Base-by-base conservation (phyloP, 352 stramenopile species). In the Phytopythium kandeliae region DNA sequence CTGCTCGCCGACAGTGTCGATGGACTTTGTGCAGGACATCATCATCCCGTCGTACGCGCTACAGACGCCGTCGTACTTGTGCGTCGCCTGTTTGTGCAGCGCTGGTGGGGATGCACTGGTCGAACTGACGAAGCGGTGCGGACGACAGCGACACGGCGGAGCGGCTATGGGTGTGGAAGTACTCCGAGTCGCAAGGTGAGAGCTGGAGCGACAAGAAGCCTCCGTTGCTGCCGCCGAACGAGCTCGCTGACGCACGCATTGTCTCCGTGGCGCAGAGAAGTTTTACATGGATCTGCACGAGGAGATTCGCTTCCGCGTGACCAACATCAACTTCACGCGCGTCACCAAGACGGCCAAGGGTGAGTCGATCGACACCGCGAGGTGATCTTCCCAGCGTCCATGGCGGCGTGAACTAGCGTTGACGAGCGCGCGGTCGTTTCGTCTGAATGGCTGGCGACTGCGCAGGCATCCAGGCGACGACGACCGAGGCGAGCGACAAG, bases 1-100 rank as follows among this genome's bases (percentile, higher is more conserved):
- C n/a, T n/a, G n/a, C n/a, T n/a, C n/a, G n/a, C n/a, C n/a, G n/a
- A n/a, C 28, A 85, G 78, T 94, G n/a, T 89, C 80, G 13, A 94
- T 94, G 77, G 83, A 94, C 57, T 94, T 94, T 68, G 77, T 94
- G 51, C 83, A 94, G 68, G 83, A 94, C 60, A 94, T 94, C 46
- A 89, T 92, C 60, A 94, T 94, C 52, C 83, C 83, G 41, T 91
- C 78, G 25, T 94, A 94, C 59, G 83, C 83, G 37, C 73, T 94
- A 51, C 83, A 94, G 75, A 91, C 79, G 35, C 83, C 83, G 44
- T 94, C 83, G 24, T 92, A 92, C 63, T 94, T 92, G 81, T 87
- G 69, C 52, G 68, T 57, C 21, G 16, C 34, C 49, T 21, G 5
- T 42, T 10, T 46, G 40, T 19, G 16, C 8, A 2, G n/a, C 11